Evolutionary conservation across 192 early-diverging fungal species (phyloP).

Genomic region (Podila horticola): DNA sequence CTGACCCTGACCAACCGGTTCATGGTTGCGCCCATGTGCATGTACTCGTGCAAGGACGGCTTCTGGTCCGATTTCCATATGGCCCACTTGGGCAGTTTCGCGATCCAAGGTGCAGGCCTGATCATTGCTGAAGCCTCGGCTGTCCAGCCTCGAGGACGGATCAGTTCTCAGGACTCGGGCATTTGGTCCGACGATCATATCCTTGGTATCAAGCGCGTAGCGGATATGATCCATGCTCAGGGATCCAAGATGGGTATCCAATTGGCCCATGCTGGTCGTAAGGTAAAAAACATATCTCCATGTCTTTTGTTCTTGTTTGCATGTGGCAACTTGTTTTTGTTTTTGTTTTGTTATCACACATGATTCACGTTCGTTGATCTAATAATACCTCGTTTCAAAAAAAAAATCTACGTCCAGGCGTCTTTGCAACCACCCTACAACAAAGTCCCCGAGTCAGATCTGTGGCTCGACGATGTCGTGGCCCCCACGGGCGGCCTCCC

Average conservation of each 20-base stretch:
- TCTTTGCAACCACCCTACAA: not conserved
- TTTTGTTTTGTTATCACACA: not conserved
- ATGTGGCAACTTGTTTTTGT: not conserved
- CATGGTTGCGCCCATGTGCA: conserved; percentile 86
- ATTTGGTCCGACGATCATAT: conserved; percentile 90
- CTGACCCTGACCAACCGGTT: conserved; percentile 83
- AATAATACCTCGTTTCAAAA: too few relatives aligned
- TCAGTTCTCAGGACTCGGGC: conserved; percentile 80
- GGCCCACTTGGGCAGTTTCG: conserved; percentile 75
- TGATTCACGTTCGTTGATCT: not conserved
- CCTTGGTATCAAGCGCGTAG: conserved; percentile 65
- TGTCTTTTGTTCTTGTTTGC: not conserved
- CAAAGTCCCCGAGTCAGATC: conserved; percentile 37
- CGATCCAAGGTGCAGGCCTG: conserved; percentile 81
- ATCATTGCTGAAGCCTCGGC: conserved; percentile 84
- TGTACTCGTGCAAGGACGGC: conserved; percentile 73
- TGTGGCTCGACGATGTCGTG: conserved; percentile 77
- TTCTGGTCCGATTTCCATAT: conserved; percentile 73
- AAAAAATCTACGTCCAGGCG: not conserved
- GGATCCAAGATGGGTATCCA: conserved; percentile 77
- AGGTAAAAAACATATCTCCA: conserved; percentile 45
- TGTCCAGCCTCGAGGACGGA: conserved; percentile 79
- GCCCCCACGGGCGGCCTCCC: conserved; percentile 65
- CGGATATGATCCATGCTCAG: conserved; percentile 70
- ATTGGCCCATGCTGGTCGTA: conserved; percentile 87